These are phyloP conservation scores for Exophiala phaeomuriformis DNA, from an alignment of 2,329 filamentous ascomycete genomes.

Conservation along the genomic window DNA sequence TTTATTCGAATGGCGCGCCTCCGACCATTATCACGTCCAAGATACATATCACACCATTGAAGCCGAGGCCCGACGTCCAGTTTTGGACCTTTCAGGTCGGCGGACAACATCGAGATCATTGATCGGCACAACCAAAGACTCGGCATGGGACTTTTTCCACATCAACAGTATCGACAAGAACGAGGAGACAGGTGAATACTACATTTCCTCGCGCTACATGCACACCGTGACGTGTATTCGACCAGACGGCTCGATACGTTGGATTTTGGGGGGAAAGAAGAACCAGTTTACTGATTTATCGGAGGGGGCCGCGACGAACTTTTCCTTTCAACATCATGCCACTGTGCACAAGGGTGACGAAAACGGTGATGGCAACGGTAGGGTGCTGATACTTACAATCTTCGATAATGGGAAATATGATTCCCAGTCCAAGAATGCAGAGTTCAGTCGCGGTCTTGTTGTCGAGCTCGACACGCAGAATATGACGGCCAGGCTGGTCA, in stretches of 20 bases:
- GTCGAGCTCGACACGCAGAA: conserved; percentile 35
- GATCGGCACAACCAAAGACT: conserved; percentile 9
- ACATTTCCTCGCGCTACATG: conserved; percentile 40
- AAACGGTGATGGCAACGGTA: too few relatives aligned
- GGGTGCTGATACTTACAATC: conserved; percentile 29
- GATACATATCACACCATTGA: conserved; percentile 16
- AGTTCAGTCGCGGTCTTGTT: conserved; percentile 41
- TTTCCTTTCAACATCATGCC: conserved; percentile 49
- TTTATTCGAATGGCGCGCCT: conserved; percentile 44
- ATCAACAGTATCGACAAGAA: conserved; percentile 50
- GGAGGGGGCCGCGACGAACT: conserved; percentile 40
- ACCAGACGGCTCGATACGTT: conserved; percentile 37
- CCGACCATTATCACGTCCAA: conserved; percentile 36
- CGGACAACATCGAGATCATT: background rate
- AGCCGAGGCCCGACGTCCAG: conserved; percentile 3
- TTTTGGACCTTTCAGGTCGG: background rate
- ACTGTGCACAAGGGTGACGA: conserved; percentile 25
- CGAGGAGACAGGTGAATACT: conserved; percentile 36
- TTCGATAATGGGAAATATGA: conserved; percentile 35
- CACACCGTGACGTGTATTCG: conserved; percentile 40
- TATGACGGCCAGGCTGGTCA: conserved; percentile 40
- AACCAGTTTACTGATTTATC: conserved; percentile 40
- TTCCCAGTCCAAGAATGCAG: background rate
- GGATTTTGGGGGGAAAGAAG: conserved; percentile 45
- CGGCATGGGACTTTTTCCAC: conserved; percentile 50